Evolutionary conservation across 257 asterid genomes (phyloP), one percentile per base, ranked within the genome.

Genomic region (Salvia rosmarinus): DNA sequence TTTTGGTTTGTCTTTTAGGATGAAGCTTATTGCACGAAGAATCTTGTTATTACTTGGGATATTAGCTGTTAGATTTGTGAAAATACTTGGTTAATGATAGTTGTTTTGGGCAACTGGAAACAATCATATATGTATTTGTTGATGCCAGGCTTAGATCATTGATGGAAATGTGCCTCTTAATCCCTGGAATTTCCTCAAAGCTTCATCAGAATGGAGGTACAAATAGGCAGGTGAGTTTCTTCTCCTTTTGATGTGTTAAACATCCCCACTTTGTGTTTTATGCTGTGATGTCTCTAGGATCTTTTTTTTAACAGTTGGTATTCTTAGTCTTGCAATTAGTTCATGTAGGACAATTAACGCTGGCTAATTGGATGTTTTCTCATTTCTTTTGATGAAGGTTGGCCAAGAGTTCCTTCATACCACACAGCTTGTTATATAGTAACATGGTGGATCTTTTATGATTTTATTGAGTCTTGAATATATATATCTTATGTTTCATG

Each of bases 111-210:
- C 6, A 37, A 37, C 30, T 17, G 49, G 49, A n/a, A 52, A 39
- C 43, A 49, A 69, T 47, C n/a, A n/a, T 40, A 67, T 64, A 54
- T 72, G 40, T 65, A 13, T 71, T 25, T 73, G 12, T 77, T 80
- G 74, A 60, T 81, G 60, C 58, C 80, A 94, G 99, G 78, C 97
- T 91, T 68, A 82, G 99, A 78, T 86, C 99, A 21, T 89, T 86
- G 81, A 94, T 94, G 99, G 99, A 91, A 80, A 80, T 91, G 91
- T 94, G 99, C 90, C 91, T 94, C 80, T 83, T 94, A 77, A 79
- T 87, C 69, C 90, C 99, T 72, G 99, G 97, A 73, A 77, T 68
- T 63, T 82, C 93, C 69, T 77, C 96, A 43, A 88, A 83, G 83
- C 82, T 80, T 70, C 93, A 80, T 49, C 89, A 81, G 76, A 73